These are phyloP conservation scores for Fraxinus paxiana DNA, from an alignment of 305 asterid genomes.

Conservation along the genomic window DNA sequence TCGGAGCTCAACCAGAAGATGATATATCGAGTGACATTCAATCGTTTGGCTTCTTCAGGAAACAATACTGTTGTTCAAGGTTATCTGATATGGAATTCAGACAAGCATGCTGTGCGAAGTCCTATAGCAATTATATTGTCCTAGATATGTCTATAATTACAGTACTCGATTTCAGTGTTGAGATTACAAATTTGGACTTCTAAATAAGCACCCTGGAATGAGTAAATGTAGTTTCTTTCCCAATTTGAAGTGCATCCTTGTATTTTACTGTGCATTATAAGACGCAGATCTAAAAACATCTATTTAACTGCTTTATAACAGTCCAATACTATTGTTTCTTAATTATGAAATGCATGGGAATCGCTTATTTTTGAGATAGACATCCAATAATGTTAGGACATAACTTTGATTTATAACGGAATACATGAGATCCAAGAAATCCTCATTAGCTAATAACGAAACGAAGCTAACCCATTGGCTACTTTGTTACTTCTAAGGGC, in stretches of 20 bases:
- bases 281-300: not conserved
- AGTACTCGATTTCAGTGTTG: not conserved
- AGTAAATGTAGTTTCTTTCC: not conserved
- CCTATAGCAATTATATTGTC: slow-evolving; percentile 34
- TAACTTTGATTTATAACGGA: not conserved
- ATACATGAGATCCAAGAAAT: not conserved
- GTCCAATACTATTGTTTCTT: not conserved
- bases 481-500: too few species aligned
- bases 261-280: not conserved
- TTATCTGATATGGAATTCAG: slow-evolving; percentile 30
- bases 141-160: not conserved
- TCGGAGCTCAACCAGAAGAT: slow-evolving; percentile 27
- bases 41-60: not conserved
- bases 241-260: not conserved
- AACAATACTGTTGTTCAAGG: slow-evolving; percentile 28
- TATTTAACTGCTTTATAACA: not conserved
- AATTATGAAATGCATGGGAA: not conserved
- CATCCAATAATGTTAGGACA: too few species aligned
- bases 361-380: not conserved
- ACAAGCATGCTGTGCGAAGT: slow-evolving; percentile 30
- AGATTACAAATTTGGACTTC: not conserved
- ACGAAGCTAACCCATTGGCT: not conserved
- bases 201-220: not conserved
- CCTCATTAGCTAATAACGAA: not conserved
- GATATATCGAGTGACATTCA: slow-evolving; percentile 37